phyloP scores from a whole-genome alignment of 495 filamentous ascomycete species.

The Cudoniella acicularis region DNA sequence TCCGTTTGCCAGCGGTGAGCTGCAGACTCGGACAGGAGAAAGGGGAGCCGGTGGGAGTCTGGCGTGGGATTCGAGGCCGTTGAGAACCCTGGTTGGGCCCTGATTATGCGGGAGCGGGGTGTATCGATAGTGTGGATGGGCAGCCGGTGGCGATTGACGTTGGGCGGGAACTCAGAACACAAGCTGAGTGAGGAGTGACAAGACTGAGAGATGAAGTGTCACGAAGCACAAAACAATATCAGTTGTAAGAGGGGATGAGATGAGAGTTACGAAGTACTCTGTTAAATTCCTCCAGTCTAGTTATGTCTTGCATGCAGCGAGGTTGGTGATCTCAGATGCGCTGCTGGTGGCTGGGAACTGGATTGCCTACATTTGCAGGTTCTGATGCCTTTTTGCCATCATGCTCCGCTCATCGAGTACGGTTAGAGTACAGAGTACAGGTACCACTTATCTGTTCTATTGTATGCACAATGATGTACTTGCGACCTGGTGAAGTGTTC shows the following conservation, averaged over 20 bases:
- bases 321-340: not conserved
- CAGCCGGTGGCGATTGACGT: not conserved
- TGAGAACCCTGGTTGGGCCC: not conserved
- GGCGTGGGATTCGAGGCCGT: not conserved
- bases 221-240: not conserved
- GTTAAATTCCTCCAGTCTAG: not conserved
- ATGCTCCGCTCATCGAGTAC: no score
- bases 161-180: not conserved
- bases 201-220: not conserved
- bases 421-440: no score
- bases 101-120: not conserved
- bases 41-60: not conserved
- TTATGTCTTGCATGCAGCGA: not conserved
- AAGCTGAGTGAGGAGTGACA: not conserved
- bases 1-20: not conserved
- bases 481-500: not conserved
- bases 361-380: no score
- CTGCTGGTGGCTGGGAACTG: not conserved
- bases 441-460: no score
- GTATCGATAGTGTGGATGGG: not conserved
- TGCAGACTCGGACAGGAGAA: not conserved
- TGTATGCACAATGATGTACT: not conserved
- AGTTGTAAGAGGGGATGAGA: not conserved
- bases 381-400: no score
- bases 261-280: not conserved